Evolutionary conservation across 345 rosid genomes (phyloP), one percentile per base, ranked within the genome.

Genomic region (Microcos paniculata): DNA sequence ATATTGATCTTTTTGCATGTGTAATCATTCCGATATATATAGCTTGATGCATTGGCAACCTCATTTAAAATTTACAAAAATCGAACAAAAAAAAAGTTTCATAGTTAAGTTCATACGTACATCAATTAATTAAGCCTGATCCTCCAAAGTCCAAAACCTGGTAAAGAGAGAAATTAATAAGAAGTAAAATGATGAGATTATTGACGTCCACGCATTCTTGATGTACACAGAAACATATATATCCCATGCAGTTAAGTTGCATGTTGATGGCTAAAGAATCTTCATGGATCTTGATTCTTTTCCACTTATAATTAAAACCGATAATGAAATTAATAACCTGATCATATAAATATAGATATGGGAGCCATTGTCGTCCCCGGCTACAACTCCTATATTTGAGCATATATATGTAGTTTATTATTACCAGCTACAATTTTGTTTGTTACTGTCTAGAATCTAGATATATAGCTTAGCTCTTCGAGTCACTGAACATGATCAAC

Each of bases 11-110:
- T 51, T 70, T 70, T 49, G 58, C 58, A 69, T 68, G 56, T 68
- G 72, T 28, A 68, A 46, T 68, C 57, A 68, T 68, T 26, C n/a
- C 72, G 26, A 35, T 35, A 35, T 35, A 35, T 35, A 46, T 46
- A 15, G 38, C 71, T 67, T 67, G 28, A 68, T 68, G 16, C 48
- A 26, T 46, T 46, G 72, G 72, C 72, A 18, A 48, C 57, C 23
- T 46, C 26, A 16, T 68, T 68, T 67, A 26, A 0, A 33, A n/a
- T n/a, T n/a, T 45, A 43, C 8, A 4, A 65, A 23, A 43, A 21
- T 18, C 35, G 21, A 11, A 35, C 6, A 56, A 59, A 28, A 1
- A 45, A 24, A 45, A 23, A 6, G 21, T 10, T 66, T 16, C 15
- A 59, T 6, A 18, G 8, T 45, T n/a, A n/a, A n/a, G n/a, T n/a